These are phyloP conservation scores for Juglanconis sp. DNA, from an alignment of 2,329 filamentous ascomycete genomes.

Conservation along the genomic window DNA sequence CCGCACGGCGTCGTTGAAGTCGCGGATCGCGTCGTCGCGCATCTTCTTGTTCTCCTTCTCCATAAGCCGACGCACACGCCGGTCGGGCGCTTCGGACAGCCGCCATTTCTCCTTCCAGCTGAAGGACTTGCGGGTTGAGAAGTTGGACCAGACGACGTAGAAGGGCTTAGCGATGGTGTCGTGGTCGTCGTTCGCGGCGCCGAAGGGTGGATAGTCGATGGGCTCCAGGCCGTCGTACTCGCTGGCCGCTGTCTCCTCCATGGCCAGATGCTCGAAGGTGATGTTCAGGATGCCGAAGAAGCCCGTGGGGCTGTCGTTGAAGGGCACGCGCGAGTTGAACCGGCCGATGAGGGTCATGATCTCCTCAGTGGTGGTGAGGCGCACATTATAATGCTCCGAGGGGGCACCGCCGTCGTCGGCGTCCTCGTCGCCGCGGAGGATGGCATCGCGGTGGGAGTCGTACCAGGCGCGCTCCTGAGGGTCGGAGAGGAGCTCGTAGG, in stretches of 20 bases:
- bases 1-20: conserved; percentile 90
- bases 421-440: conserved; percentile 65
- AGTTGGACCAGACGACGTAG: conserved; percentile 76
- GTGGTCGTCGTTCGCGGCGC: conserved; percentile 69
- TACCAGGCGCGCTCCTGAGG: conserved; percentile 97
- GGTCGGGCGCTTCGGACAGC: conserved; percentile 81
- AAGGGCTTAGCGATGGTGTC: conserved; percentile 76
- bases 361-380: conserved; percentile 76
- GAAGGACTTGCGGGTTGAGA: conserved; percentile 81
- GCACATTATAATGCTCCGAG: conserved; percentile 53
- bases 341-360: conserved; percentile 74
- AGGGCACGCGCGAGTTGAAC: conserved; percentile 75
- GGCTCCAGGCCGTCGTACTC: conserved; percentile 61
- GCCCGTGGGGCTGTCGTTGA: conserved; percentile 73
- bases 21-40: conserved; percentile 75
- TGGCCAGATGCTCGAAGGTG: conserved; percentile 74
- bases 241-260: conserved; percentile 75
- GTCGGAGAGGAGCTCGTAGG: conserved; percentile 94
- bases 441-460: conserved; percentile 85
- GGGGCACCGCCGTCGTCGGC: conserved; percentile 27
- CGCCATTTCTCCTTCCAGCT: conserved; percentile 86
- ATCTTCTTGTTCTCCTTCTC: conserved; percentile 91
- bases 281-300: conserved; percentile 80
- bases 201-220: conserved; percentile 77
- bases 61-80: conserved; percentile 77